Evolutionary conservation across 1,284 basidiomycete species (phyloP), one percentile per base, ranked within the genome.

Genomic region (Abortiporus biennis): DNA sequence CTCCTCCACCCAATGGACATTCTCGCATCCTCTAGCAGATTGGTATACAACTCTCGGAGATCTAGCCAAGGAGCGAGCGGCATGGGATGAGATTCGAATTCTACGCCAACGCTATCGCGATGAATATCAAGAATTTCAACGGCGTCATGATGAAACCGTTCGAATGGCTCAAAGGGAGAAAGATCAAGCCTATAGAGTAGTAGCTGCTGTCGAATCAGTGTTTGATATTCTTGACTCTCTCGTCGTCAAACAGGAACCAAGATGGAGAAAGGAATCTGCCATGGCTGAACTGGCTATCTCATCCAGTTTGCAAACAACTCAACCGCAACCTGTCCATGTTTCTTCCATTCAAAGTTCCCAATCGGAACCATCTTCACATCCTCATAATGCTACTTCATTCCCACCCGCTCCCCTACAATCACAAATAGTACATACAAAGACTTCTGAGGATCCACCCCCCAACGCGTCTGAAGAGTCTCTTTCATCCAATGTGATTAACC

Each of bases 111-210:
- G 46, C 12, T 51, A 44, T 20, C 45, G 27, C 21, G 48, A 49
- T 9, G 51, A 53, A 38, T 43, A 44, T 29, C 31, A 46, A n/a
- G 54, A 54, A 35, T 46, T 45, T 17, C 34, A 43, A 12, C 42
- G 33, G 11, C 39, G 54, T 17, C 47, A 47, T 19, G 48, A 57
- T 13, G 55, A 57, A 36, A 47, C 49, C 20, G 23, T 43, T 13
- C 54, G 47, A 3, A 51, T 53, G 2, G 29, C 40, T 3, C 47
- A 47, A 32, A 44, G 54, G 8, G 47, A 52, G 45, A 45, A 47
- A 40, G 49, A 52, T 12, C 55, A 57, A 37, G 47, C 45, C 15
- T 36, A 33, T 19, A 42, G 40, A 9, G 41, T 51, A 2, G 41
- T 45, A 20, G 20, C 46, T 31, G 40, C 40, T 12, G 47, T 36